Base-by-base conservation (phyloP, 2,329 filamentous ascomycete species). In the Chrysoporthe deuterocubensis region DNA sequence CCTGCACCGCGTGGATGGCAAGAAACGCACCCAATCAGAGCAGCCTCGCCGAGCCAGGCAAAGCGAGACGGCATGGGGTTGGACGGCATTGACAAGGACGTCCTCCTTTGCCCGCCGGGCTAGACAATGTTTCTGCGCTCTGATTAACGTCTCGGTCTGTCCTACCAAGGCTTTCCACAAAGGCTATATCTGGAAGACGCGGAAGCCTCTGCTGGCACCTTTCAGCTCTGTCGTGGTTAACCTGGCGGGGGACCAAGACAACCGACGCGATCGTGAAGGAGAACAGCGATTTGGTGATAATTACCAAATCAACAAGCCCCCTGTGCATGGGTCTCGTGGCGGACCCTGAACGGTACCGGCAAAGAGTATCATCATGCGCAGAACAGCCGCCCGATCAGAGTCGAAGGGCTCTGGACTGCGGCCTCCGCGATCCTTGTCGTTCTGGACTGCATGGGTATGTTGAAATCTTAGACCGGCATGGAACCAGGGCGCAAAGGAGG, bases 381-480 rank as follows among this genome's bases (percentile, higher is more conserved):
- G n/a, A 57, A 44, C 40, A 44, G 16, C 32, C 48, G 34, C 37
- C 48, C 46, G 62, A 46, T 57, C 42, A 44, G 14, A 44, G 37
- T 16, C 26, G 40, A 57, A 14, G 13, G 32, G 37, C 21, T 37
- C 32, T 66, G 46, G 57, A 62, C 56, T 54, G 46, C 34, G n/a
- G 42, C 40, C 40, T 60, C 37, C 42, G 40, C 57, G n/a, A 68
- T 48, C 67, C 67, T 65, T 52, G 67, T 59, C 63, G 18, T 58
- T 43, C 46, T 52, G n/a, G n/a, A 40, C 16, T 65, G 65, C 67
- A 67, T 67, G 64, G 67, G 62, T 56, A 77, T 72, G 9, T 82
- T 75, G 16, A 72, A 78, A 67, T 73, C 77, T 9, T 66, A 79
- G 56, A 78, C 76, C 64, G 68, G 76, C 87, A 77, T 82, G 74